A percentile compares a stretch with the other conserved stretches of the same genome.
phyloP scores from a whole-genome alignment of 768 basidiomycete genomes.

The Phaeolepiota aurea region DNA sequence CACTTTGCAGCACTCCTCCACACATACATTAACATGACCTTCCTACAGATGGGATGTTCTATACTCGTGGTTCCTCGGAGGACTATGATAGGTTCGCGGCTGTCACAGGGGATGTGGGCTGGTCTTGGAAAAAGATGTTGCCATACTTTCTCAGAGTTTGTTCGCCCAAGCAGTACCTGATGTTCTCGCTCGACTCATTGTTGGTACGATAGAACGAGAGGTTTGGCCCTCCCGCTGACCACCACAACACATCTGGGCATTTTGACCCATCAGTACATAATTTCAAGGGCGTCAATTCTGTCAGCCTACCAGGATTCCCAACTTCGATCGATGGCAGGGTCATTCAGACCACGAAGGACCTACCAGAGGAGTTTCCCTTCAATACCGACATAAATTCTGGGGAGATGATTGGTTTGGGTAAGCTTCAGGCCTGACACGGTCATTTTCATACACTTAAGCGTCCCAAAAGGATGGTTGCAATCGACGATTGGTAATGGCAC shows the following conservation, averaged over 20 bases:
- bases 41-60: constrained; percentile 2
- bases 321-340: constrained; percentile 22
- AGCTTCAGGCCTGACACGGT: neutral
- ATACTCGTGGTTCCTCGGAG: constrained; percentile 2
- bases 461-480: constrained; percentile 4
- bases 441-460: neutral
- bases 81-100: constrained; percentile 2
- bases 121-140: constrained; percentile 3
- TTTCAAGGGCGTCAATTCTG: constrained; percentile 18
- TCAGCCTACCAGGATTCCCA: constrained; percentile 22
- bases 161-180: neutral
- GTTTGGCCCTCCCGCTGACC: constrained; percentile 24
- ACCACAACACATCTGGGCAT: constrained; percentile 26
- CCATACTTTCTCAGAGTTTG: neutral
- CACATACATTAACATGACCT: neutral
- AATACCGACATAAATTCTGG: constrained; percentile 14
- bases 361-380: constrained; percentile 12
- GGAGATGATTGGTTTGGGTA: constrained; percentile 13
- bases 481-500: constrained; percentile 6
- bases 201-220: constrained; percentile 22
- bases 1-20: neutral
- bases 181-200: neutral
- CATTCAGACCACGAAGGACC: constrained; percentile 19
- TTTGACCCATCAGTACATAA: constrained; percentile 29
- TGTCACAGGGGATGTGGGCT: constrained; percentile 1